Base-by-base conservation (phyloP, 2,329 filamentous ascomycete genomes). In the Cryphonectria nitschkei region DNA sequence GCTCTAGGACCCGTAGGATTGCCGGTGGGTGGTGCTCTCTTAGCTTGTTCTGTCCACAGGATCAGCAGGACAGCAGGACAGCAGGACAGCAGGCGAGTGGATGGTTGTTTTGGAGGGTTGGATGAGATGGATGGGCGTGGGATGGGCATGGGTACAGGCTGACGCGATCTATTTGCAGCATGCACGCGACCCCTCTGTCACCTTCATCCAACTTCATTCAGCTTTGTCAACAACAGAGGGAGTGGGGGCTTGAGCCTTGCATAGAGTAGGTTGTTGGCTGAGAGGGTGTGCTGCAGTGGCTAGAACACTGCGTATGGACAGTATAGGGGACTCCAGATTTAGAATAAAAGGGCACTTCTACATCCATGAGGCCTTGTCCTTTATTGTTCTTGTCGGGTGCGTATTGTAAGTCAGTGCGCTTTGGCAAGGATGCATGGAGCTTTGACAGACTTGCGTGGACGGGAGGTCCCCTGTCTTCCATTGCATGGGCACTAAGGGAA, bases 1-100 rank as follows among this genome's bases (percentile, higher is more conserved):
- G 54, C 26, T 32, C 26, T 58, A 11, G 54, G 54, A 32, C 54
- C 54, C 54, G 54, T 26, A 58, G 54, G 54, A 58, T 58, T 50
- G 46, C 19, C 22, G 8, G 37, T 39, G 2, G 52, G 26, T 58
- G 54, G 26, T 29, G 54, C 26, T 58, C 19, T 58, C 54, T 13
- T 32, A 9, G 9, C 29, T 19, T 50, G 54, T 39, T 8, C 13
- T 58, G 26, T 26, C 54, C 54, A 58, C 54, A 26, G 54, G 54
- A 58, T 58, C 54, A 58, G 29, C 54, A 32, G 16, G 22, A 34
- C 26, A 26, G 41, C 22, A 32, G 16, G 22, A 34, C 26, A 26
- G 41, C 22, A 37, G 34, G 16, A 50, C 22, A n/a, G 46, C 16
- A 50, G 46, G 19, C 46, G 46, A 9, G 46, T 50, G 46, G 46